Percentiles rank a stretch among this genome's conserved stretches.
phyloP scores from a whole-genome alignment of 768 basidiomycete species.

The Plicaturopsis crispa region DNA sequence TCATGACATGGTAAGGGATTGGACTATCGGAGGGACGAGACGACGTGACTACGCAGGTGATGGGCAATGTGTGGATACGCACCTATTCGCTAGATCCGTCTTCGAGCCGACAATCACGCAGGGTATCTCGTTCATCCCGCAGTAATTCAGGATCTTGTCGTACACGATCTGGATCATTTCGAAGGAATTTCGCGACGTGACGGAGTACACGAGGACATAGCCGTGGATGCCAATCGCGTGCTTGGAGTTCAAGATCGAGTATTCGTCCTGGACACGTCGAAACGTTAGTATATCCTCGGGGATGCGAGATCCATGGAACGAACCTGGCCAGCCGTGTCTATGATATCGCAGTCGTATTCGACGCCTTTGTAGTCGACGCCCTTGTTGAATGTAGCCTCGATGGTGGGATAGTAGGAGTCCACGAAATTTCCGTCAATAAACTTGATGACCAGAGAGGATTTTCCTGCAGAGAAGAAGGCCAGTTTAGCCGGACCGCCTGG shows the following conservation, averaged over 20 bases:
- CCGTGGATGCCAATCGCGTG: constrained; percentile 97
- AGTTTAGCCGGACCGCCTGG: constrained; percentile 1
- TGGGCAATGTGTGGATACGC: constrained; percentile 19
- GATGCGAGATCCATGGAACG: constrained; percentile 13
- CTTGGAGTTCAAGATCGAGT: constrained; percentile 86
- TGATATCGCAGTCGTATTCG: constrained; percentile 94
- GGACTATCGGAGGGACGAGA: constrained; percentile 18
- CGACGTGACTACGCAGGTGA: constrained; percentile 10
- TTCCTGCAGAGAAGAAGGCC: constrained; percentile 47
- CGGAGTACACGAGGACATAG: constrained; percentile 94
- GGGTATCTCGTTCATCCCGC: constrained; percentile 76
- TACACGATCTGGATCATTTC: constrained; percentile 92
- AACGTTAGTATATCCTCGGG: constrained; percentile 1
- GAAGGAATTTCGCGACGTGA: constrained; percentile 83
- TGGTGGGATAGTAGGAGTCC: constrained; percentile 93
- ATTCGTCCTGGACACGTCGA: constrained; percentile 68
- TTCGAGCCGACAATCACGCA: constrained; percentile 95
- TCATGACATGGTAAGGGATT: constrained; percentile 27
- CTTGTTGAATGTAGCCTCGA: constrained; percentile 84
- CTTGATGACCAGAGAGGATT: constrained; percentile 88
- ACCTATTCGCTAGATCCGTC: constrained; percentile 75
- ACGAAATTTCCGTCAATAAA: constrained; percentile 91
- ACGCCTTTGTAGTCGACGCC: constrained; percentile 80
- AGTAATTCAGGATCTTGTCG: constrained; percentile 88
- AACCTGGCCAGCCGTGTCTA: constrained; percentile 97